A percentile compares a stretch with the other conserved stretches of the same genome.
phyloP scores from a whole-genome alignment of 1,284 basidiomycete genomes.

The Mycena sp. region DNA sequence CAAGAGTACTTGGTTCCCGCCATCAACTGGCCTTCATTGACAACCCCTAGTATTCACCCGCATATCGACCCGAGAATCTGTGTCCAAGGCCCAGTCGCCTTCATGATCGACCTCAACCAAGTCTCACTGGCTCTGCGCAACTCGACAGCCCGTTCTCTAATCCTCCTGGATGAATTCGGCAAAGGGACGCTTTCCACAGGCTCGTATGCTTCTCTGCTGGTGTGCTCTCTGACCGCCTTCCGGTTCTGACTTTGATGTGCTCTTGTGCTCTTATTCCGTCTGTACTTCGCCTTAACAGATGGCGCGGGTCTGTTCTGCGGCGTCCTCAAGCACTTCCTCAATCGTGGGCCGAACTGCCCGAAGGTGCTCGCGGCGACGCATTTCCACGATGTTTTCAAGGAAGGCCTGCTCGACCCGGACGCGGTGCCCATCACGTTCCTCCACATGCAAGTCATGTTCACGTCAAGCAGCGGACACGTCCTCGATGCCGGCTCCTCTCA shows the following conservation, averaged over 20 bases:
- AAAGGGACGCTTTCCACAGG: constrained; percentile 86
- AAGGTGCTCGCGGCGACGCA: constrained; percentile 89
- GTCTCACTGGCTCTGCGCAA: constrained; percentile 91
- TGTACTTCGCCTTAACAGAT: constrained; percentile 55
- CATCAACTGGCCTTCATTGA: constrained; percentile 9
- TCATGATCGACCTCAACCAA: constrained; percentile 97
- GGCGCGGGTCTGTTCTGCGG: constrained; percentile 92
- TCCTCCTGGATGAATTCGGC: constrained; percentile 91
- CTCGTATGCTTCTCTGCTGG: constrained; percentile 45
- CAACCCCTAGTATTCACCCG: constrained; percentile 83
- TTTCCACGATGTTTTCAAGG: constrained; percentile 88
- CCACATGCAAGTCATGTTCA: constrained; percentile 76
- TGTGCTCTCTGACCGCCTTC: constrained; percentile 6
- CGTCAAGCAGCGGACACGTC: constrained; percentile 53
- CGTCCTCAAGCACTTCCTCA: constrained; percentile 79
- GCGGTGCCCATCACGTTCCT: constrained; percentile 71
- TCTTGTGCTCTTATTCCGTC: background rate
- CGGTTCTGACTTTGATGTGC: constrained; percentile 10
- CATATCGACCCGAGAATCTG: constrained; percentile 90
- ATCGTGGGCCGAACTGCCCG: constrained; percentile 73
- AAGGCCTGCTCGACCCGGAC: constrained; percentile 68
- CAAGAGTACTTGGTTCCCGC: constrained; percentile 62
- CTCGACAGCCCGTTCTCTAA: constrained; percentile 79
- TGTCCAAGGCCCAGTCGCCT: constrained; percentile 92
- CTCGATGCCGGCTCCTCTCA: constrained; percentile 13